Evolutionary conservation across 768 basidiomycete species (phyloP).

Genomic region (Leccinum longicurvipes): DNA sequence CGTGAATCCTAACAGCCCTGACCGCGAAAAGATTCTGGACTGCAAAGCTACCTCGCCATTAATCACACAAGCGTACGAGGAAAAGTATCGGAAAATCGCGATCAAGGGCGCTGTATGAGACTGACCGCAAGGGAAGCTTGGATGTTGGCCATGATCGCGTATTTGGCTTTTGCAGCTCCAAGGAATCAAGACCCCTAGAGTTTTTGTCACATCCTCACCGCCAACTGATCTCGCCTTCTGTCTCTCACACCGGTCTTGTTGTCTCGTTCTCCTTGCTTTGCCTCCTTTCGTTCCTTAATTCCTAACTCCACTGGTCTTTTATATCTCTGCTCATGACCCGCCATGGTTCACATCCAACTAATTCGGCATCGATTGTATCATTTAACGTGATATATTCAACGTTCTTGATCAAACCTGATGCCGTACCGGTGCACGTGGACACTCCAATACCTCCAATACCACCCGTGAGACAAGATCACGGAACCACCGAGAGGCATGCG

Average conservation of each 20-base stretch:
- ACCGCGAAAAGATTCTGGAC: conserved; percentile 64
- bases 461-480: background rate
- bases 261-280: conserved; percentile 9
- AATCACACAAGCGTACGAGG: conserved; percentile 65
- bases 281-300: conserved; percentile 5
- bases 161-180: conserved; percentile 6
- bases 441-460: background rate
- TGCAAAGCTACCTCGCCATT: conserved; percentile 59
- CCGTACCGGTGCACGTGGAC: background rate
- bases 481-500: background rate
- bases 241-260: conserved; percentile 8
- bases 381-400: conserved; percentile 2
- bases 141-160: conserved; percentile 2
- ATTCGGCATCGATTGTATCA: conserved; percentile 4
- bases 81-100: conserved; percentile 81
- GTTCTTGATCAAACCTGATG: conserved; percentile 3
- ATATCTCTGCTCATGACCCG: conserved; percentile 4
- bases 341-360: background rate
- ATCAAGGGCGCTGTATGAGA: conserved; percentile 88
- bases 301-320: conserved; percentile 9
- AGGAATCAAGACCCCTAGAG: conserved; percentile 14
- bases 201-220: conserved; percentile 7
- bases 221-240: conserved; percentile 9
- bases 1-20: conserved; percentile 58
- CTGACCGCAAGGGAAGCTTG: conserved; percentile 1